phyloP scores from a whole-genome alignment of 2,329 filamentous ascomycete genomes.

The Arthrobotrys conoides region DNA sequence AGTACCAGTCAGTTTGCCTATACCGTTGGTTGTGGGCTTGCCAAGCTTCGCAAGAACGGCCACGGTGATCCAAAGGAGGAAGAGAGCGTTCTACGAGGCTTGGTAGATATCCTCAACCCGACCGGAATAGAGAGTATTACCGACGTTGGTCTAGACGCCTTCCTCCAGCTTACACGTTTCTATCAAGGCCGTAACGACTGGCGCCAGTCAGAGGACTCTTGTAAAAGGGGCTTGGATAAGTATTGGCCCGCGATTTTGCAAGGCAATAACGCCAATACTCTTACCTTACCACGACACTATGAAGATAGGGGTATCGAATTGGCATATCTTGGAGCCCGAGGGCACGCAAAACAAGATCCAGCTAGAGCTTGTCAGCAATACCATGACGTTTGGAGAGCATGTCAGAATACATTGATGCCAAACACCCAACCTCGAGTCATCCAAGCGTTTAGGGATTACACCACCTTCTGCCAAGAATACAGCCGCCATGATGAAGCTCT shows the following conservation, averaged over 20 bases:
- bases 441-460: conserved; percentile 43
- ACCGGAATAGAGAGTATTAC: conserved; percentile 1
- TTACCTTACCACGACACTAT: conserved; percentile 33
- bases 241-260: conserved; percentile 29
- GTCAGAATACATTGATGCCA: conserved; percentile 45
- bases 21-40: conserved; percentile 38
- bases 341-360: conserved; percentile 21
- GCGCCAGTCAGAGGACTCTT: neutral
- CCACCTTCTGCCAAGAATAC: conserved; percentile 24
- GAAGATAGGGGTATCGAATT: conserved; percentile 40
- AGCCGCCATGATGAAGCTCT: conserved; percentile 20
- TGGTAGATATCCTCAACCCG: conserved; percentile 45
- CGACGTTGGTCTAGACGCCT: conserved; percentile 37
- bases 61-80: conserved; percentile 42
- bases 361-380: conserved; percentile 36
- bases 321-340: conserved; percentile 24
- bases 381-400: conserved; percentile 31
- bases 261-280: neutral
- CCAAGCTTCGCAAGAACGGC: conserved; percentile 24
- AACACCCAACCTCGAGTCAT: conserved; percentile 38
- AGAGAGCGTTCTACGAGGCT: conserved; percentile 29
- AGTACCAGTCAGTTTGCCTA: conserved; percentile 35
- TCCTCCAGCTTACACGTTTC: conserved; percentile 33
- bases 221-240: conserved; percentile 6
- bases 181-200: conserved; percentile 31